These are phyloP conservation scores for Didymella glomerata DNA, from an alignment of 2,329 filamentous ascomycete species.

Conservation along the genomic window DNA sequence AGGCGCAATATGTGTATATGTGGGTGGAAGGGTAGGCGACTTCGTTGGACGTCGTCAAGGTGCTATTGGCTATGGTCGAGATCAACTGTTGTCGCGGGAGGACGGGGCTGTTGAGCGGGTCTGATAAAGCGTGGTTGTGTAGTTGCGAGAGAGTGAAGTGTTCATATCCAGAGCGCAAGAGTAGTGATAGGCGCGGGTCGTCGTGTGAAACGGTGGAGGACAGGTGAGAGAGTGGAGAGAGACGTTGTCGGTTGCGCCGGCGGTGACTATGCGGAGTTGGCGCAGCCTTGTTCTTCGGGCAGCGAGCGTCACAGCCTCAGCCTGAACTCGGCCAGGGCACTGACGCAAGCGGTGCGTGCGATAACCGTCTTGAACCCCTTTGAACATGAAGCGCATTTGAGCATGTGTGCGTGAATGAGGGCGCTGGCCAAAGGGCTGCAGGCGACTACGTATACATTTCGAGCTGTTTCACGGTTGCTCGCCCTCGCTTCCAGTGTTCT, in stretches of 20 bases:
- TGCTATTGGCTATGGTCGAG: slow-evolving; percentile 29
- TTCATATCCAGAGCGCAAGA: slow-evolving; percentile 46
- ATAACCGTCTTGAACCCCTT: not conserved
- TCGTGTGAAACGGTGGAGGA: slow-evolving; percentile 22
- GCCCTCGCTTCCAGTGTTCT: slow-evolving; percentile 1
- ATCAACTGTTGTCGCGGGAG: slow-evolving; percentile 31
- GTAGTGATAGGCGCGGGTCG: slow-evolving; percentile 37
- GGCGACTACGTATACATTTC: not conserved
- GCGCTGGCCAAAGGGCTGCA: not conserved
- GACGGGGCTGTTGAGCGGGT: slow-evolving; percentile 33
- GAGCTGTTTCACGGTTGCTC: not conserved
- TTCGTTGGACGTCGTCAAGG: slow-evolving; percentile 43
- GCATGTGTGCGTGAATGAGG: not conserved
- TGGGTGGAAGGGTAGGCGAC: slow-evolving; percentile 10
- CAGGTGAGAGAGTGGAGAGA: slow-evolving; percentile 23
- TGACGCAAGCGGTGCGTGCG: slow-evolving; percentile 19
- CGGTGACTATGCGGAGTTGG: slow-evolving; percentile 30
- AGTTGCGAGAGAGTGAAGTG: slow-evolving; percentile 38
- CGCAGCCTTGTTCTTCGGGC: slow-evolving; percentile 27
- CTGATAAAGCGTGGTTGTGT: slow-evolving; percentile 32
- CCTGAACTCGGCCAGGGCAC: slow-evolving; percentile 11
- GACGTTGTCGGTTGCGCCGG: slow-evolving; percentile 14
- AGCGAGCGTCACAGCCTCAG: slow-evolving; percentile 26
- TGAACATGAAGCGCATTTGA: not conserved
- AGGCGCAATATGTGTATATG: slow-evolving; percentile 5